phyloP scores from a whole-genome alignment of 2,329 filamentous ascomycete genomes.

The Phoma sp. region DNA sequence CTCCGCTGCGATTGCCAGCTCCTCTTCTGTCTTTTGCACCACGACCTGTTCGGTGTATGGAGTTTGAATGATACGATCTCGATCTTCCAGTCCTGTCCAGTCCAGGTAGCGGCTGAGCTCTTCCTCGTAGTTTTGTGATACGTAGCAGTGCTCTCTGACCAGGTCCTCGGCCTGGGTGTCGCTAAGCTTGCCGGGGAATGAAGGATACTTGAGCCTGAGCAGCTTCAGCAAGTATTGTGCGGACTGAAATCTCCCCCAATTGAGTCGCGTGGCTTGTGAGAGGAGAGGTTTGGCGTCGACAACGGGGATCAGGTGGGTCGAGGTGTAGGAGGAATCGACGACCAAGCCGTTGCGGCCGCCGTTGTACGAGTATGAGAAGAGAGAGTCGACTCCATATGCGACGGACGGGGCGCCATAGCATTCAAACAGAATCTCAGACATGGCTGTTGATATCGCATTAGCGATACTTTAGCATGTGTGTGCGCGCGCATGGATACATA shows the following conservation, averaged over 20 bases:
- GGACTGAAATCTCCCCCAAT: constrained; percentile 91
- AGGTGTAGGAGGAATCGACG: constrained; percentile 88
- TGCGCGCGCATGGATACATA: constrained; percentile 53
- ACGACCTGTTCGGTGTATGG: constrained; percentile 92
- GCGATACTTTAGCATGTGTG: neutral
- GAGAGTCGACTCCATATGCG: constrained; percentile 92
- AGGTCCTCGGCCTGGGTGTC: constrained; percentile 86
- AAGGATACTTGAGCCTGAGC: constrained; percentile 87
- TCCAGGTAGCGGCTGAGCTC: constrained; percentile 82
- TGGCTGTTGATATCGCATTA: constrained; percentile 63
- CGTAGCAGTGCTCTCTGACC: constrained; percentile 86
- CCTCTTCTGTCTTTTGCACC: constrained; percentile 91
- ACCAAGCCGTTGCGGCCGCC: constrained; percentile 85
- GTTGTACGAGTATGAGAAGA: constrained; percentile 96
- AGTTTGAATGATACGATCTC: constrained; percentile 88
- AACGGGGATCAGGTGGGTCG: constrained; percentile 94
- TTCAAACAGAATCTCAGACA: constrained; percentile 97
- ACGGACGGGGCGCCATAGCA: constrained; percentile 90
- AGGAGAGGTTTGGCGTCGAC: constrained; percentile 84
- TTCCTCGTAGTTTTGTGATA: constrained; percentile 80
- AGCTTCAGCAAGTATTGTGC: constrained; percentile 92
- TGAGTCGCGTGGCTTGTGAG: constrained; percentile 83
- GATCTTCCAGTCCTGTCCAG: constrained; percentile 89
- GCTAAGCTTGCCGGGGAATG: constrained; percentile 84
- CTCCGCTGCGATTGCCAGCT: constrained; percentile 87